These are phyloP conservation scores for Monosporascus cannonballus DNA, from an alignment of 2,329 filamentous ascomycete species.

Conservation along the genomic window DNA sequence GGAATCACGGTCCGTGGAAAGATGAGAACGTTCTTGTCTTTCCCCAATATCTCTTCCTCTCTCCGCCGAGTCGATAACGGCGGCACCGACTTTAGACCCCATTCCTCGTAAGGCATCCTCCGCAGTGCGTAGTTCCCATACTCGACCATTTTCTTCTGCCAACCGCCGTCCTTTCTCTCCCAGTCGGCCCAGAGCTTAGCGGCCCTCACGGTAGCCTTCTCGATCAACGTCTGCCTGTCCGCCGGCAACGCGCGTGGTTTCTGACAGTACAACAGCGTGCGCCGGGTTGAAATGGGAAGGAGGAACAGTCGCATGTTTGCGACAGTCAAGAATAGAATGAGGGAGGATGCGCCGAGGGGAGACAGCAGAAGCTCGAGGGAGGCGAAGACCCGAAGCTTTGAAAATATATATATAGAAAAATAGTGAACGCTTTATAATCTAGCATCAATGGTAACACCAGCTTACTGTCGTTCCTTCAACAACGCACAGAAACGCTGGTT, in stretches of 20 bases:
- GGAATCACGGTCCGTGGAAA: conserved; percentile 70
- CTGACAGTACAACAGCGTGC: conserved; percentile 89
- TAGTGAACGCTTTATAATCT: no score
- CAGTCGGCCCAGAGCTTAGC: conserved; percentile 75
- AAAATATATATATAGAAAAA: no score
- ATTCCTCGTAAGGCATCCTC: conserved; percentile 93
- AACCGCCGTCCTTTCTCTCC: conserved; percentile 78
- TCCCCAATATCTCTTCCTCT: conserved; percentile 55
- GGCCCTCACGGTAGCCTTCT: conserved; percentile 65
- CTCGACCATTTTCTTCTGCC: conserved; percentile 80
- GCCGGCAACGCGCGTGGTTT: conserved; percentile 54
- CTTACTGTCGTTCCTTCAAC: no score
- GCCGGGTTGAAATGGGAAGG: conserved; percentile 84
- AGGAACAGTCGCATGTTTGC: conserved; percentile 81
- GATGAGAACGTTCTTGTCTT: conserved; percentile 64
- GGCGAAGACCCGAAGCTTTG: no score
- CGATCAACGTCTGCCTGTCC: conserved; percentile 50
- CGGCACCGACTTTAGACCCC: conserved; percentile 92
- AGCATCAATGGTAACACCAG: no score
- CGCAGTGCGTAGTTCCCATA: conserved; percentile 84
- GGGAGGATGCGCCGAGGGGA: not conserved
- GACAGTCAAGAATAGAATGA: not conserved
- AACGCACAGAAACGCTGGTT: no score
- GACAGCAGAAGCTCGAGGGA: not conserved
- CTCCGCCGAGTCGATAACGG: conserved; percentile 64